Base-by-base conservation (phyloP, 1,139 yeast species). In the Debaryomycetaceae sp. region DNA sequence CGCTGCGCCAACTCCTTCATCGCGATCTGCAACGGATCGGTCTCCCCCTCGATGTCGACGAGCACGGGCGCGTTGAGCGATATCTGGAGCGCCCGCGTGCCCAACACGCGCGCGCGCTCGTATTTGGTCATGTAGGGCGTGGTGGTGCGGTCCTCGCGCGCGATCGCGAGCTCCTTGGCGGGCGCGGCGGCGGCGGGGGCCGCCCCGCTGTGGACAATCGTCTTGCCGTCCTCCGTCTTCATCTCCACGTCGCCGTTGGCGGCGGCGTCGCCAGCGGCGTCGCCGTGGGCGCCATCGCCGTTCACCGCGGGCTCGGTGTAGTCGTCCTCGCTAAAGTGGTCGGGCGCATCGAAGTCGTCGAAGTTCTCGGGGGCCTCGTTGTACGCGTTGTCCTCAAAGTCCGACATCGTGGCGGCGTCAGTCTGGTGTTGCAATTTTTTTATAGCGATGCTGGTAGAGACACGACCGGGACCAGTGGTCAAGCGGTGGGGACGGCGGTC, bases 81-180 rank as follows among this genome's bases (percentile, higher is more conserved):
- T 46, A 91, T 91, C 60, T 91, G 98, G 43, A 91, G 66, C 1
- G 98, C 97, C 48, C 98, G 75, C 8, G 98, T 91, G 20, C 98
- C 98, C 48, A 91, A 72, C 39, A 91, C 86, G 62, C 98, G 77
- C 7, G 98, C 98, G 48, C 96, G 77, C 65, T 91, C 98, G 56
- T 91, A 91, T 55, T 91, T 91, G 37, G 98, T 91, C 97, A 91
- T 88, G 56, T 91, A 91, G 32, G 99, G 99, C 9, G 99, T 91
- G 15, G 99, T 91, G 24, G 88, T 75, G 55, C 99, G 75, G 40
- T 85, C 67, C 13, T 85, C 95, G 49, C 77, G 84, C 32, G 96
- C 84, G 38, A 91, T 88, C 11, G 97, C 94, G 47, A 86, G 73
- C 45, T 85, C 94, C 48, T 74, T 81, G 35, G 76, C 70, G 38